Base-by-base conservation (phyloP, 2,329 filamentous ascomycete species). In the Neoascochyta sp. region DNA sequence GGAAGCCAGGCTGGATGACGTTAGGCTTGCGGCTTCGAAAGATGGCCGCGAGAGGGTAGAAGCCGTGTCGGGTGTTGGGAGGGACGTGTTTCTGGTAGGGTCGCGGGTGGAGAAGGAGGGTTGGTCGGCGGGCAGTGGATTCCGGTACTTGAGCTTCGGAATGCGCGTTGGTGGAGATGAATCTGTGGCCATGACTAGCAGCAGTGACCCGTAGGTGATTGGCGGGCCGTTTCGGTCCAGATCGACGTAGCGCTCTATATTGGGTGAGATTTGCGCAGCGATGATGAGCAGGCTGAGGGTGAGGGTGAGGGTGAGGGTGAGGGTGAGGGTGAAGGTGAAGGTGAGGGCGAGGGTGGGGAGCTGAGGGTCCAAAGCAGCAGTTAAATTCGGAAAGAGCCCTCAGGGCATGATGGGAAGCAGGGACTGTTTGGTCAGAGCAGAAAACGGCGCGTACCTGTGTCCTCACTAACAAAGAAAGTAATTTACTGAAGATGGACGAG, bases 91-190 rank as follows among this genome's bases (percentile, higher is more conserved):
- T 31, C 36, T 9, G 29, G 29, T 11, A 44, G 46, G 13, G 45
- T 17, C 10, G 27, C 5, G 6, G 29, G 27, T 24, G 29, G 34
- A 18, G 34, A 31, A 41, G 22, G 48, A 50, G 18, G 28, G 18
- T 30, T 48, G 41, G 22, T 52, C 44, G 32, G 47, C 24, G 29
- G 51, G 54, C 34, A 55, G 27, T 20, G 45, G 50, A 30, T 54
- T 60, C 39, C 56, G 54, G 40, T 60, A 60, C 23, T 50, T 52
- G 34, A 62, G 45, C 38, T 52, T 60, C 25, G 58, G 58, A 16
- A 62, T 54, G 34, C 57, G 54, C 22, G 45, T 41, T 31, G 41
- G 47, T 33, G 44, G 42, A 39, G 47, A 28, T 41, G 50, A 35
- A 35, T 52, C 46, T 45, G 47, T 38, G 33, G 52, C 52, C 56